These are phyloP conservation scores for Asterochloris erici DNA, from an alignment of 139 green algal species.

Conservation along the genomic window DNA sequence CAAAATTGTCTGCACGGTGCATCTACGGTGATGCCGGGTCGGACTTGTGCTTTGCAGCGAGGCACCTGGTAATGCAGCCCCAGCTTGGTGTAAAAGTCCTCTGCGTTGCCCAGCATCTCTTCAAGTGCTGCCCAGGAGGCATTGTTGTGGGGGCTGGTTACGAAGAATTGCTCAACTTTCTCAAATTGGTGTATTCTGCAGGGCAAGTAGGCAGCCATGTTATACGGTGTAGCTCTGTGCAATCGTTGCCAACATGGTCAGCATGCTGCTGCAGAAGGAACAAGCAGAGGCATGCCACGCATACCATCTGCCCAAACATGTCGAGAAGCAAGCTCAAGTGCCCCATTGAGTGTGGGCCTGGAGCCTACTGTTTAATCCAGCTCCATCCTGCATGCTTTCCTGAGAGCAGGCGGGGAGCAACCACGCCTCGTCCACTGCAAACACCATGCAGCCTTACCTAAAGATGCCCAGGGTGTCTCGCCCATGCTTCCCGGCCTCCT, in stretches of 20 bases:
- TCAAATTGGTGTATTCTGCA: constrained; percentile 95
- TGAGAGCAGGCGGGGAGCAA: background rate
- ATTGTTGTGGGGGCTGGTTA: constrained; percentile 79
- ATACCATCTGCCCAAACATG: too few species aligned
- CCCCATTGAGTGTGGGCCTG: too few species aligned
- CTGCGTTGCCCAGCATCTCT: constrained; percentile 95
- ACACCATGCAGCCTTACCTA: constrained; percentile 23
- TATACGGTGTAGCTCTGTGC: background rate
- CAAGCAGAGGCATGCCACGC: too few species aligned
- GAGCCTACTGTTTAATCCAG: too few species aligned
- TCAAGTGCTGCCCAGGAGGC: constrained; percentile 91
- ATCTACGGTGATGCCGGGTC: too few species aligned
- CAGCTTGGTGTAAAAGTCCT: constrained; percentile 69
- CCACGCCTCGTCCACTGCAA: too few species aligned
- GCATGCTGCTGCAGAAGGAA: too few species aligned
- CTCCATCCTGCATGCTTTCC: background rate
- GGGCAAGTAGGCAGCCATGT: background rate
- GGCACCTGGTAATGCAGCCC: constrained; percentile 78
- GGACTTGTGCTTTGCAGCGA: background rate
- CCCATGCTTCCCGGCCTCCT: constrained; percentile 96
- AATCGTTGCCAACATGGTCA: too few species aligned
- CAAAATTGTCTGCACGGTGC: background rate
- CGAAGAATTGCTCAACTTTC: constrained; percentile 99
- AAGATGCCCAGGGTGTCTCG: constrained; percentile 86
- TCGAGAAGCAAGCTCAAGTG: too few species aligned